A percentile compares a stretch with the other conserved stretches of the same genome.
Evolutionary conservation across 352 stramenopile genomes (phyloP).

Genomic region (Phytophthora europaea): DNA sequence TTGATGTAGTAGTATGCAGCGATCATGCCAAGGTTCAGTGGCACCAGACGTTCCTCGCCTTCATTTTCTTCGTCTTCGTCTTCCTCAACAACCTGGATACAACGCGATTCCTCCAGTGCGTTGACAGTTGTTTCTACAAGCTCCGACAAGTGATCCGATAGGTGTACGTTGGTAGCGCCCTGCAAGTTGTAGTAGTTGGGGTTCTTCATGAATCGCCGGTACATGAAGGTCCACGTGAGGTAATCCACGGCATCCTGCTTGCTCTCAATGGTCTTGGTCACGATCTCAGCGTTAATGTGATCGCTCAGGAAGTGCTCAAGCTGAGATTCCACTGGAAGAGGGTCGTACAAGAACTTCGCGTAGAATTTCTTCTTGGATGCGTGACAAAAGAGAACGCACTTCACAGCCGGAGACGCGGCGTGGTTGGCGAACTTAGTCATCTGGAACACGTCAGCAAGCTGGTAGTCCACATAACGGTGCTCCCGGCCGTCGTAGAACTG

Average conservation of each 20-base stretch:
- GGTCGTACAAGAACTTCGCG: constrained; percentile 99
- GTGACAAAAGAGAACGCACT: constrained; percentile 98
- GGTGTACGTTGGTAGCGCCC: constrained; percentile 90
- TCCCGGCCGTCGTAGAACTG: constrained; percentile 98
- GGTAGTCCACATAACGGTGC: constrained; percentile 98
- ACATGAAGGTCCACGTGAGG: constrained; percentile 99
- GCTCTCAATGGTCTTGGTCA: constrained; percentile 98
- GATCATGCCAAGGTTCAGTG: constrained; percentile 99
- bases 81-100: constrained; percentile 96
- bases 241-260: constrained; percentile 99
- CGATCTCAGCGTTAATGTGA: constrained; percentile 99
- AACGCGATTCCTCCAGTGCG: constrained; percentile 97
- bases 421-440: constrained; percentile 96
- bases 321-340: constrained; percentile 99
- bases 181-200: constrained; percentile 99
- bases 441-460: constrained; percentile 97
- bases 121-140: constrained; percentile 98
- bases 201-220: constrained; percentile 99
- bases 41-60: constrained; percentile 90
- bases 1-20: constrained; percentile 99
- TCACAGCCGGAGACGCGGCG: constrained; percentile 64
- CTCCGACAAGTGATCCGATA: constrained; percentile 99
- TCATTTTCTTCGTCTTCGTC: constrained; percentile 84
- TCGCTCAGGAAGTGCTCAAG: constrained; percentile 99
- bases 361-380: constrained; percentile 98